Evolutionary conservation across 1,284 basidiomycete genomes (phyloP), one percentile per base, ranked within the genome.

Genomic region (Puccinia hordei): DNA sequence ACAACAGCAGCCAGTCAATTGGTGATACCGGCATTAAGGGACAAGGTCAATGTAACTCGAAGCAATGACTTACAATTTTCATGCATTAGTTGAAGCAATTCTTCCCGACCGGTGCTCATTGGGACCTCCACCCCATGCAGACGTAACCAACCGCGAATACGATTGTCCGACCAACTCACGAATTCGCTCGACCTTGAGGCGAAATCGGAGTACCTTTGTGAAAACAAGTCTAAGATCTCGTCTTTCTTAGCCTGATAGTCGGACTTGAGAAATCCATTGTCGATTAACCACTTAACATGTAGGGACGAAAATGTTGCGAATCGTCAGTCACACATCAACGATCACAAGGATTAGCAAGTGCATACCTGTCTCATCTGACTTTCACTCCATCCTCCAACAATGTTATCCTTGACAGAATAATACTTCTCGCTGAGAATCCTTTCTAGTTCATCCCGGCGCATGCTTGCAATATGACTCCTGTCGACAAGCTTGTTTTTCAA

Each of bases 351-450:
- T 55, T 49, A 41, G 12, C 8, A 22, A 30, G 30, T 2, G 27
- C 68, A 49, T 1, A 73, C 77, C 53, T 80, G 51, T 61, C 69
- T 53, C 77, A 80, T 80, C 38, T 73, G 38, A 24, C 77, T 90
- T 83, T 96, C 93, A 72, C 88, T 88, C 94, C 94, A 97, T 0
- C 90, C 88, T 35, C 86, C 85, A 88, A 90, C 92, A 76, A 92
- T 83, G 19, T 90, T 92, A 81, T 92, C 90, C 82, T 90, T 88
- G 8, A 90, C 90, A 55, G 89, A 88, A 55, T 87, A 82, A 85
- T 94, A 96, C 87, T 94, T 92, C 82, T 92, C 91, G 83, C 90
- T 84, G 68, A 95, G 86, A 81, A 93, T 88, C 85, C 91, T 90
- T 83, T 90, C 85, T 87, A 94, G 88, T 86, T 94, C 93, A 82